Evolutionary conservation across 225 moss, liverwort and hornwort genomes (phyloP), one percentile per base, ranked within the genome.

Genomic region (Rhytidiadelphus loreus): DNA sequence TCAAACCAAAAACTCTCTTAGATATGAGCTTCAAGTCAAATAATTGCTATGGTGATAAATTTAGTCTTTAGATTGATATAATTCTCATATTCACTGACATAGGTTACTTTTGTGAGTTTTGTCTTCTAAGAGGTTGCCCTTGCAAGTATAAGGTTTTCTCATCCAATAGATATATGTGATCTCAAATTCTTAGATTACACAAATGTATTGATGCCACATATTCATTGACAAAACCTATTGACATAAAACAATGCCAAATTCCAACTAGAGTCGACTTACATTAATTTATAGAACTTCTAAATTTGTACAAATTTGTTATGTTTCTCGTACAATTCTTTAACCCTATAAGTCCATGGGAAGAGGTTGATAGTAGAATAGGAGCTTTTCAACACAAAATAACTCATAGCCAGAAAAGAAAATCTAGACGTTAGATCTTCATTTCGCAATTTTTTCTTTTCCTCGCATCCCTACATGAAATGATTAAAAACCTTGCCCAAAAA

Each of bases 11-110:
- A 8, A 41, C 0, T 23, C 15, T 15, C 3, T 41, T 15, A 14
- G 8, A 70, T 26, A 71, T 26, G 43, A 71, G 16, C 28, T 16
- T 43, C 1, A 16, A 43, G 16, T 71, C 16, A 71, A 70, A 70
- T 70, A 5, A 41, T 41, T 5, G 3, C 6, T 26, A 16, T 43
- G 1, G 3, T 43, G 6, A 43, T 71, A 71, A 71, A 44, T 72
- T 16, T 44, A 43, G 10, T 28, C 28, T 16, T 72, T 28, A 72
- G 16, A 72, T 28, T 72, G 71, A 72, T 72, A 28, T 26, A 9
- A 43, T 71, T 15, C 8, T 71, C 0, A 0, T 37, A 71, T 70
- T 41, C 3, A 5, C 0, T 41, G 0, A 4, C 0, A 41, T 0
- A 14, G 43, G 5, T 15, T 71, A 43, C 16, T 43, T 71, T 71